Evolutionary conservation across 2,329 filamentous ascomycete genomes (phyloP), one percentile per base, ranked within the genome.

Genomic region (Claviceps sp.): DNA sequence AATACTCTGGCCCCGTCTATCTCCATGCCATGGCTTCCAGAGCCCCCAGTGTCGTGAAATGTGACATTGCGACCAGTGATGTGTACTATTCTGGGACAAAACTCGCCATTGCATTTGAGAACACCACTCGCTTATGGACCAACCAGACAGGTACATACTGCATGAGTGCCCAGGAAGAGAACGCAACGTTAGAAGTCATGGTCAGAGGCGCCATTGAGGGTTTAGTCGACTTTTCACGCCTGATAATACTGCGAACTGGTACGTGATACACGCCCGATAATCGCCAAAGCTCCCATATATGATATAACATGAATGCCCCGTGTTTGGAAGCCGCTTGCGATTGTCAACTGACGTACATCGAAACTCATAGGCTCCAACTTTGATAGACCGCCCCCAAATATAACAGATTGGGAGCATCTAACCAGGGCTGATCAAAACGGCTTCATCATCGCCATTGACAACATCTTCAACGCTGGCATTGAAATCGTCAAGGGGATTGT

Each of bases 141-240:
- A 87, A 87, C 60, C 82, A 82, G 3, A 78, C 75, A 0, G 82
- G 80, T 0, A 64, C 72, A 5, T 87, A 87, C 67, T 87, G 84
- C 68, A 79, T 82, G 66, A 84, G 77, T 1, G 83, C 83, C 0
- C 84, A 87, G 63, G 85, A 88, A 64, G 84, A 88, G 62, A 86
- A 82, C 59, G 84, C 83, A 0, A 77, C 77, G 0, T 74, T 87
- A 1, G 82, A 84, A 58, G 82, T 77, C 5, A 68, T 88, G 30
- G 65, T 86, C 20, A 76, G 84, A 13, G 75, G 75, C 1, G 76
- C 80, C 0, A 65, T 76, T 22, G 70, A 72, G 56, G 74, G 76
- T 2, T 60, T 79, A 4, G 76, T 82, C 4, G 85, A 88, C 62
- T 88, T 85, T 64, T 65, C 71, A 5, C 75, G 85, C 3, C 74